Evolutionary conservation across 192 early-diverging fungal species (phyloP), one percentile per base, ranked within the genome.

Genomic region (Polychytrium aggregatum): DNA sequence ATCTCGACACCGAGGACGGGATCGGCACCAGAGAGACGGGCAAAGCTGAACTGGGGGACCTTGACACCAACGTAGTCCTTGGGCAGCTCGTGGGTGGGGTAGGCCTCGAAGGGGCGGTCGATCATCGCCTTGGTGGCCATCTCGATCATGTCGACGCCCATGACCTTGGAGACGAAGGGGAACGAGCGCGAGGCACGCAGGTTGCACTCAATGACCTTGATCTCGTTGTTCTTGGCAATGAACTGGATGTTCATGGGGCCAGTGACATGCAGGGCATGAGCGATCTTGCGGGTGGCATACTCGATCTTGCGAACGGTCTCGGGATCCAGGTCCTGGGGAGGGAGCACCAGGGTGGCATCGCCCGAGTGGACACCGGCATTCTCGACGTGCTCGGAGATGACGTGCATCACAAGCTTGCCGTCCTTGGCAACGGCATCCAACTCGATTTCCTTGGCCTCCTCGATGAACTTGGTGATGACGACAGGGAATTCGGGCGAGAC

Each of bases 201-300:
- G 56, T 98, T 98, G 70, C 95, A 98, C 65, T 98, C 95, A 59
- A 98, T 98, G 44, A 98, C 87, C 78, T 98, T 98, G 72, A 98
- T 90, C 64, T 96, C 92, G 60, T 92, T 93, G 70, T 98, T 86
- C 78, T 97, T 98, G 63, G 90, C 90, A 72, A 98, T 95, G 57
- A 98, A 91, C 71, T 98, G 93, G 63, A 98, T 98, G 72, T 98
- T 98, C 77, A 74, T 87, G 17, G 92, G 93, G 18, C 93, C 93
- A n/a, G 95, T 98, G 16, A 97, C 84, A 44, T 95, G 86, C 39
- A 98, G 69, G 16, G 92, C 92, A 57, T 81, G 76, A 24, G 79
- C 95, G 49, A 98, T 90, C 53, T 93, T 93, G 30, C 81, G 74
- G 8, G 92, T 93, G 8, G 90, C 90, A 38, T 71, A 75, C 55